phyloP scores from a whole-genome alignment of 768 basidiomycete species.

The Agaricus blazei region DNA sequence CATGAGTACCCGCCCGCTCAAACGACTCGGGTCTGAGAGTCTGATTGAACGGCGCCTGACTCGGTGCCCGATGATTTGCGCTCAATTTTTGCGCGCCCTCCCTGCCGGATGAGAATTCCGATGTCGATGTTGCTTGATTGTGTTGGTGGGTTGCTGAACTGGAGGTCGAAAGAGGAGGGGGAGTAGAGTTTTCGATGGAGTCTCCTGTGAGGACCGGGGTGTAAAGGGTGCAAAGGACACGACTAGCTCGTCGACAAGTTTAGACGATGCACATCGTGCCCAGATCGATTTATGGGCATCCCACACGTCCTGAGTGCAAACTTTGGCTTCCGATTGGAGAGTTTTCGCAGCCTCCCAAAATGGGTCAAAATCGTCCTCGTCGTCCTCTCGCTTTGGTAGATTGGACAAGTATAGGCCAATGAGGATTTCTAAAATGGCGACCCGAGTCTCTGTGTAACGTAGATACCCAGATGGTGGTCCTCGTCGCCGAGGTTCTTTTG shows the following conservation, averaged over 20 bases:
- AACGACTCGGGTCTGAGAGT: slow-evolving; percentile 3
- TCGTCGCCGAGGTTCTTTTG: slow-evolving; percentile 23
- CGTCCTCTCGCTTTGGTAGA: slow-evolving; percentile 10
- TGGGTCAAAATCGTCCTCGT: slow-evolving; percentile 7
- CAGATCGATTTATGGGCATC: slow-evolving; percentile 20
- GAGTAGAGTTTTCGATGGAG: slow-evolving; percentile 17
- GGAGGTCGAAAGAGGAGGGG: neutral
- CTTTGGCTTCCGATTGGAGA: slow-evolving; percentile 16
- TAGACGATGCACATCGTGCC: slow-evolving; percentile 17
- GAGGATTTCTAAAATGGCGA: slow-evolving; percentile 22
- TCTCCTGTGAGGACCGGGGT: slow-evolving; percentile 17
- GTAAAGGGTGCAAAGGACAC: slow-evolving; percentile 21
- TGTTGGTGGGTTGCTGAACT: slow-evolving; percentile 4
- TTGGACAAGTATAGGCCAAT: slow-evolving; percentile 19
- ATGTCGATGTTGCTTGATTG: neutral
- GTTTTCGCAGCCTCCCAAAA: slow-evolving; percentile 13
- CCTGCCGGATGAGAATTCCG: neutral
- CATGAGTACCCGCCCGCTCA: neutral
- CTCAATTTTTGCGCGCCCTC: neutral
- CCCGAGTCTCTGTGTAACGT: slow-evolving; percentile 23
- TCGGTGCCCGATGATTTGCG: neutral
- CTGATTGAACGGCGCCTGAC: neutral
- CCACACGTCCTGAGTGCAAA: slow-evolving; percentile 25
- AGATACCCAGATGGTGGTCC: slow-evolving; percentile 26
- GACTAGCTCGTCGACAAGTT: slow-evolving; percentile 18